These are phyloP conservation scores for Polyplosphaeria fusca DNA, from an alignment of 495 filamentous ascomycete genomes.

Conservation along the genomic window DNA sequence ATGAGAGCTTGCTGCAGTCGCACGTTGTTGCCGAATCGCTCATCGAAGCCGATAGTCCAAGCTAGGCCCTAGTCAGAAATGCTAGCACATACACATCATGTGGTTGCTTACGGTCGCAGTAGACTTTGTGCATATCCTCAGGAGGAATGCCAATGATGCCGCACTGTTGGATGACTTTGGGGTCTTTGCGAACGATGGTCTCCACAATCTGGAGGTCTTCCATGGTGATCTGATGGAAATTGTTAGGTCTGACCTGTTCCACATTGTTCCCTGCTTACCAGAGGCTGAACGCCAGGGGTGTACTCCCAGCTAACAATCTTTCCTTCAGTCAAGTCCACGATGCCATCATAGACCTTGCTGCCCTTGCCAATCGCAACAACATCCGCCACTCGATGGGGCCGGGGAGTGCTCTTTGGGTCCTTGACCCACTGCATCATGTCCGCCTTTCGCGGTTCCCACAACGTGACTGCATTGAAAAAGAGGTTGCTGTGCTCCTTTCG, in stretches of 20 bases:
- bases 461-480: constrained; percentile 84
- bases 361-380: constrained; percentile 80
- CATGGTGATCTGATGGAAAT: constrained; percentile 83
- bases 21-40: constrained; percentile 75
- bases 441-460: constrained; percentile 82
- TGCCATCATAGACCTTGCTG: constrained; percentile 78
- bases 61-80: constrained; percentile 47
- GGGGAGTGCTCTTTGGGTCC: constrained; percentile 56
- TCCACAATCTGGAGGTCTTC: constrained; percentile 91
- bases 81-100: neutral
- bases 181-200: constrained; percentile 70
- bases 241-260: neutral
- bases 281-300: constrained; percentile 77
- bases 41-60: constrained; percentile 95
- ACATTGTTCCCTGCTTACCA: constrained; percentile 50
- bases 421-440: constrained; percentile 83
- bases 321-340: constrained; percentile 70
- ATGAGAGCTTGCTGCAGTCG: constrained; percentile 90
- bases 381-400: constrained; percentile 74
- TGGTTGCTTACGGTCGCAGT: constrained; percentile 72
- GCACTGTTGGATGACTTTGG: constrained; percentile 91
- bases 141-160: constrained; percentile 77
- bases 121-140: constrained; percentile 88
- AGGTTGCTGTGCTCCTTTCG: constrained; percentile 68
- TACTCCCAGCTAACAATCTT: constrained; percentile 74